Evolutionary conservation across 768 basidiomycete species (phyloP).

Genomic region (Russula foetens): DNA sequence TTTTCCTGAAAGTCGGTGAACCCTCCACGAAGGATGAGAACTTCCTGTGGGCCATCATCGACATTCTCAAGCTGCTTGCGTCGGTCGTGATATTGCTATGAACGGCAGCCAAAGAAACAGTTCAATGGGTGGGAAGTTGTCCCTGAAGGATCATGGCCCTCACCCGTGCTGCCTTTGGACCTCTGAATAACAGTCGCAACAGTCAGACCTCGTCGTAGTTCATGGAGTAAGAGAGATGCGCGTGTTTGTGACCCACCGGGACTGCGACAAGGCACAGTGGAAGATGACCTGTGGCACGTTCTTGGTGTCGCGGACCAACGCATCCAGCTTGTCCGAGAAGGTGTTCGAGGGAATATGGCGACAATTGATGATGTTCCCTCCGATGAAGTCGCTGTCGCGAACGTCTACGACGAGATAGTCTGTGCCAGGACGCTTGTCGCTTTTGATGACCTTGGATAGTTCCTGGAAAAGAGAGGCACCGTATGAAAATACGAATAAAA

Average conservation of each 20-base stretch:
- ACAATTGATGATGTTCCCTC: slow-evolving; percentile 69
- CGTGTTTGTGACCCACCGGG: slow-evolving; percentile 42
- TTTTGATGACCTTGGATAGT: slow-evolving; percentile 62
- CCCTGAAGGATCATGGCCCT: slow-evolving; percentile 14
- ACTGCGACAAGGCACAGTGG: slow-evolving; percentile 72
- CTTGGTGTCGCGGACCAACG: slow-evolving; percentile 52
- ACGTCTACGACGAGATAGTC: slow-evolving; percentile 80
- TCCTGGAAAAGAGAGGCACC: slow-evolving; percentile 36
- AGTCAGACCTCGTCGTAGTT: not conserved
- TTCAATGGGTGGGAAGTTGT: not conserved
- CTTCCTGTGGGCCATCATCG: slow-evolving; percentile 42
- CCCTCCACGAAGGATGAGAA: slow-evolving; percentile 62
- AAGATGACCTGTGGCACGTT: slow-evolving; percentile 60
- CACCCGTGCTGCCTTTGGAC: slow-evolving; percentile 73
- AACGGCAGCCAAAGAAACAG: slow-evolving; percentile 6
- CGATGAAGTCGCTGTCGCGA: slow-evolving; percentile 71
- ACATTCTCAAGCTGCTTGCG: slow-evolving; percentile 44
- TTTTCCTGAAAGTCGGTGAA: slow-evolving; percentile 63
- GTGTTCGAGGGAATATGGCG: slow-evolving; percentile 53
- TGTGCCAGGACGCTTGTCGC: slow-evolving; percentile 45
- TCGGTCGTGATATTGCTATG: slow-evolving; percentile 48
- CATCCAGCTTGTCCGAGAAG: slow-evolving; percentile 50
- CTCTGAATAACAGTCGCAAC: slow-evolving; percentile 34
- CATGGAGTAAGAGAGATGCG: not conserved
- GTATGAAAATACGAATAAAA: not conserved